Evolutionary conservation across 2,329 filamentous ascomycete species (phyloP).

Genomic region (Albophoma yamanashiensis): DNA sequence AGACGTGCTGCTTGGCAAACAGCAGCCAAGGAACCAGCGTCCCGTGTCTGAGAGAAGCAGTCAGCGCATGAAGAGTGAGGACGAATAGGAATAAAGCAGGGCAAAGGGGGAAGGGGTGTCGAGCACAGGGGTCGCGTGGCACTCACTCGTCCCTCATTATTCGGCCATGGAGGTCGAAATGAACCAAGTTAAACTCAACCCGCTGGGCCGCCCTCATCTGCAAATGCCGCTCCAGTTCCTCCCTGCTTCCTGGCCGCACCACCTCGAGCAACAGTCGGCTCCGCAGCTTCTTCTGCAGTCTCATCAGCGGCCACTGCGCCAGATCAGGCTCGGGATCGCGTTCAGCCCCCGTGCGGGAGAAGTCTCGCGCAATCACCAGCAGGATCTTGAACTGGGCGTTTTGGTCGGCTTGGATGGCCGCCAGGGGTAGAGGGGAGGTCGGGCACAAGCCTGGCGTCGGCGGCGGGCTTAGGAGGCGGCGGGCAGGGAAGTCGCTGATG

Average conservation of each 20-base stretch:
- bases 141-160: slow-evolving; percentile 14
- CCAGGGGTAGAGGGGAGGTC: slow-evolving; percentile 5
- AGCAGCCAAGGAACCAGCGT: slow-evolving; percentile 12
- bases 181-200: slow-evolving; percentile 14
- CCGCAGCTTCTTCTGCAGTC: slow-evolving; percentile 14
- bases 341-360: slow-evolving; percentile 11
- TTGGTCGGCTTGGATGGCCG: slow-evolving; percentile 9
- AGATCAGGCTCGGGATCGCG: slow-evolving; percentile 17
- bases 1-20: slow-evolving; percentile 11
- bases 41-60: slow-evolving; percentile 6
- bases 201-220: slow-evolving; percentile 9
- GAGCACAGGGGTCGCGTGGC: neutral
- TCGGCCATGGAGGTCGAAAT: slow-evolving; percentile 17
- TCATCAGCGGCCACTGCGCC: slow-evolving; percentile 18
- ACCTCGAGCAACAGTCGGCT: slow-evolving; percentile 14
- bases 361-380: slow-evolving; percentile 17
- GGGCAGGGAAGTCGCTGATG: slow-evolving; percentile 12
- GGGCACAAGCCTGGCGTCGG: neutral
- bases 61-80: neutral
- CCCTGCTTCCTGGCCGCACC: slow-evolving; percentile 12
- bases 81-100: neutral
- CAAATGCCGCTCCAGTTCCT: slow-evolving; percentile 14
- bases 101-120: no score
- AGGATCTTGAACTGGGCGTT: slow-evolving; percentile 12
- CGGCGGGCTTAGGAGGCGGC: slow-evolving; percentile 1